A percentile compares a stretch with the other conserved stretches of the same genome.
These are phyloP conservation scores for Fusarium sp. DNA, from an alignment of 2,329 filamentous ascomycete genomes.

Conservation along the genomic window DNA sequence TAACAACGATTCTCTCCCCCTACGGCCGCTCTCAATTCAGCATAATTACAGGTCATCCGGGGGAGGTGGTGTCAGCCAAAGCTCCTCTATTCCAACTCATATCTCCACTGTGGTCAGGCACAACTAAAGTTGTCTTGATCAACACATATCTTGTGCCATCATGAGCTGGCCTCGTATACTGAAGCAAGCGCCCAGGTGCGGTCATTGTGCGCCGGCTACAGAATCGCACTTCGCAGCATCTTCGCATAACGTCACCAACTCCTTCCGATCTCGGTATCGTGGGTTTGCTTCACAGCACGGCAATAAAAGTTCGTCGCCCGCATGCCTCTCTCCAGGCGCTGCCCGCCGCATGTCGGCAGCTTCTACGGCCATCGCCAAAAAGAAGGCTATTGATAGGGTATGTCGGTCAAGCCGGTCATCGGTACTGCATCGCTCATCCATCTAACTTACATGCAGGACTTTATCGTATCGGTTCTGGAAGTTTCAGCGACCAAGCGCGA, in stretches of 20 bases:
- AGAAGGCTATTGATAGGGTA: conserved; percentile 51
- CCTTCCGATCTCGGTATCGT: conserved; percentile 21
- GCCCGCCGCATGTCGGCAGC: conserved; percentile 48
- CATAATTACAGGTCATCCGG: conserved; percentile 36
- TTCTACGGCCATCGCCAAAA: conserved; percentile 48
- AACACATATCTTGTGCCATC: conserved; percentile 16
- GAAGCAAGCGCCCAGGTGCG: conserved; percentile 53
- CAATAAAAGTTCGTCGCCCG: conserved; percentile 9
- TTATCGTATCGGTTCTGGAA: conserved; percentile 86
- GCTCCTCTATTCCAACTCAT: conserved; percentile 15
- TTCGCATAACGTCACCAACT: conserved; percentile 7
- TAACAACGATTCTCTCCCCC: conserved; percentile 30
- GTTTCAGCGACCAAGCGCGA: conserved; percentile 93
- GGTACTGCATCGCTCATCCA: background rate
- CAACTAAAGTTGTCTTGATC: background rate
- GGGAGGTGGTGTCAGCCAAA: conserved; percentile 26
- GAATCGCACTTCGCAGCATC: conserved; percentile 7
- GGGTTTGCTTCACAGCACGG: conserved; percentile 30
- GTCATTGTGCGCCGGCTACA: conserved; percentile 34
- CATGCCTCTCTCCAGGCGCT: conserved; percentile 30
- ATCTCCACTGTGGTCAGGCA: conserved; percentile 9
- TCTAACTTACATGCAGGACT: conserved; percentile 67
- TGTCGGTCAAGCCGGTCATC: background rate
- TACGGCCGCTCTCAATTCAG: conserved; percentile 35
- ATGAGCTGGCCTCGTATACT: conserved; percentile 57